Evolutionary conservation across 257 asterid genomes (phyloP).

Genomic region (Primulina eburnea): DNA sequence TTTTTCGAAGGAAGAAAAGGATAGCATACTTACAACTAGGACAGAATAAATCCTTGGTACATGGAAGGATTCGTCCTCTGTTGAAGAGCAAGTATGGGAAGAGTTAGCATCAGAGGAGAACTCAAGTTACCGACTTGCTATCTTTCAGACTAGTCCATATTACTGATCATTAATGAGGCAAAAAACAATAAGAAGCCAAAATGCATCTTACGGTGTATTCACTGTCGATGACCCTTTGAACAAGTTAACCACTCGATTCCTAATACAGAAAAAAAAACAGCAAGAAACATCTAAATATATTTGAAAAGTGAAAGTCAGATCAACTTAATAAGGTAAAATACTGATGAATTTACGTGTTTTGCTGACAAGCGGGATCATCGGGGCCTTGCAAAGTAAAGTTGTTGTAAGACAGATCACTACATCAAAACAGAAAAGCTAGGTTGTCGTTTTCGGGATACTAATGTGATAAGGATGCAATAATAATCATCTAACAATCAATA

Average conservation of each 20-base stretch:
- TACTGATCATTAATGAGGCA: not conserved
- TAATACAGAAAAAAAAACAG: conserved; percentile 26
- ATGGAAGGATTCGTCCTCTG: conserved; percentile 50
- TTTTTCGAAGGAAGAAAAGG: conserved; percentile 9
- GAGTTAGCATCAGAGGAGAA: conserved; percentile 26
- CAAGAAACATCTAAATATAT: conserved; percentile 10
- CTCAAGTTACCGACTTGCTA: conserved; percentile 14
- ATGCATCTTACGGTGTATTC: conserved; percentile 51
- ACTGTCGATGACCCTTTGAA: conserved; percentile 61
- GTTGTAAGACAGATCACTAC: conserved; percentile 89
- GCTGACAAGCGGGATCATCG: conserved; percentile 61
- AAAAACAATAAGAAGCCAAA: conserved; percentile 1
- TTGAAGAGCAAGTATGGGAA: conserved; percentile 24
- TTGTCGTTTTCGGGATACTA: conserved; percentile 21
- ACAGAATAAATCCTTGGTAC: conserved; percentile 39
- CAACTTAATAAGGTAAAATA: conserved; percentile 6
- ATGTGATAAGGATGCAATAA: conserved; percentile 4
- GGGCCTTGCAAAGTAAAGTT: conserved; percentile 77
- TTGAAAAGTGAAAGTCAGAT: conserved; percentile 11
- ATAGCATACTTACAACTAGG: conserved; percentile 42
- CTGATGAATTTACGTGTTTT: conserved; percentile 41
- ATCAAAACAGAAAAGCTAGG: conserved; percentile 22
- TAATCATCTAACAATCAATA: not conserved
- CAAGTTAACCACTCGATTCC: conserved; percentile 66
- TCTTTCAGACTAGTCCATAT: conserved; percentile 8